Base-by-base conservation (phyloP, 1,284 basidiomycete genomes). In the Ganoderma resinaceum region DNA sequence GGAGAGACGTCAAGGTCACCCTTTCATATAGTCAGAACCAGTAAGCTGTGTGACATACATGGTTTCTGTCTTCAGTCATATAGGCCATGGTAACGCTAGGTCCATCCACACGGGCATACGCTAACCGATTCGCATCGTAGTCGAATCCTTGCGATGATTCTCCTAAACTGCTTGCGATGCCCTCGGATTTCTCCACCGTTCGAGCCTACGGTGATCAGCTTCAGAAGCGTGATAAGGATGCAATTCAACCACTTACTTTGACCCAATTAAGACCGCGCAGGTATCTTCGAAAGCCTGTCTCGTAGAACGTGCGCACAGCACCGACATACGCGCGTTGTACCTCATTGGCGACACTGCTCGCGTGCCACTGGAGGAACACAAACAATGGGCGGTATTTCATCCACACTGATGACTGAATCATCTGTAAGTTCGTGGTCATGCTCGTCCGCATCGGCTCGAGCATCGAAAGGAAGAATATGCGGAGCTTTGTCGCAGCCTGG, bases 231-330 rank as follows among this genome's bases (percentile, higher is more conserved):
- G 26, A 72, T 3, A 11, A 18, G 7, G 26, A 12, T 9, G 8
- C 12, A n/a, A 14, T 52, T 18, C 8, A 12, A 55, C 11, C 7
- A 23, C 66, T 63, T 61, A 93, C 91, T 85, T 93, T 93, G 59
- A 98, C 86, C 80, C 85, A 89, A 31, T 90, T 88, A 58, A 99
- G 82, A 74, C 91, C 92, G 38, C 98, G 85, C 35, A 91, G 87
- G 78, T 99, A 99, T 61, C 98, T 84, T 68, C 98, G 84, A 77
- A 99, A 97, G 0, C 93, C 95, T 20, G 98, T 99, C 81, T 99
- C 98, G 72, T 96, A 99, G 79, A 98, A 99, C 23, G 95, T 88
- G 26, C 96, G 88, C 4, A 95, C 93, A 14, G 94, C 90, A 57
- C 88, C 88, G 38, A 94, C 83, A 78, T 99, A 99, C 4, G 94